Percentiles rank a stretch among this genome's conserved stretches.
These are phyloP conservation scores for Thalassiosira ordinaria DNA, from an alignment of 352 stramenopile species.

Conservation along the genomic window DNA sequence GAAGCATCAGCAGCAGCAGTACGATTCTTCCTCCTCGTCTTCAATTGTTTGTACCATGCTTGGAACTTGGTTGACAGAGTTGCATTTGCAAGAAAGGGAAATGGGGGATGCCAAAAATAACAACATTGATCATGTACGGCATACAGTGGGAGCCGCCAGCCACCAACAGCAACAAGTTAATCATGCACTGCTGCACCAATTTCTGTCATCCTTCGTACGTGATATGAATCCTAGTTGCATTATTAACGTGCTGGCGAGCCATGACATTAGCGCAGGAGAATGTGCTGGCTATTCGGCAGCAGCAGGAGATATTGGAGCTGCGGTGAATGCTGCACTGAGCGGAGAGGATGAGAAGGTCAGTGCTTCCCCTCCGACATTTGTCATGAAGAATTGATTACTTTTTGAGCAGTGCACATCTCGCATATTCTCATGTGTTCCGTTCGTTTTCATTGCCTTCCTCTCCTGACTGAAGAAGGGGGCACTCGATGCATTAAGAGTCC, in stretches of 20 bases:
- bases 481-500: constrained; percentile 71
- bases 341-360: constrained; percentile 61
- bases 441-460: constrained; percentile 15
- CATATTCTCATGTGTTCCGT: too few species aligned
- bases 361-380: too few species aligned
- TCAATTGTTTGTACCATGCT: constrained; percentile 81
- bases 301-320: constrained; percentile 77
- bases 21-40: too few species aligned
- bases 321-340: constrained; percentile 77
- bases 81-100: constrained; percentile 76
- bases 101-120: constrained; percentile 20
- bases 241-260: constrained; percentile 75
- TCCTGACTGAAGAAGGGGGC: constrained; percentile 63
- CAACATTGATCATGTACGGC: constrained; percentile 24
- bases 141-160: too few species aligned
- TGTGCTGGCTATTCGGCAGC: constrained; percentile 70
- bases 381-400: too few species aligned
- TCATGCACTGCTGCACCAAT: constrained; percentile 58
- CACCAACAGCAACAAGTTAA: constrained; percentile 22
- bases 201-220: constrained; percentile 76
- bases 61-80: constrained; percentile 81
- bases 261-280: constrained; percentile 76
- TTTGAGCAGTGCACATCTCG: too few species aligned
- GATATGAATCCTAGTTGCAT: constrained; percentile 83
- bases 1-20: too few species aligned